phyloP scores from a whole-genome alignment of 2,329 filamentous ascomycete species.

The Xylariaceae sp. region DNA sequence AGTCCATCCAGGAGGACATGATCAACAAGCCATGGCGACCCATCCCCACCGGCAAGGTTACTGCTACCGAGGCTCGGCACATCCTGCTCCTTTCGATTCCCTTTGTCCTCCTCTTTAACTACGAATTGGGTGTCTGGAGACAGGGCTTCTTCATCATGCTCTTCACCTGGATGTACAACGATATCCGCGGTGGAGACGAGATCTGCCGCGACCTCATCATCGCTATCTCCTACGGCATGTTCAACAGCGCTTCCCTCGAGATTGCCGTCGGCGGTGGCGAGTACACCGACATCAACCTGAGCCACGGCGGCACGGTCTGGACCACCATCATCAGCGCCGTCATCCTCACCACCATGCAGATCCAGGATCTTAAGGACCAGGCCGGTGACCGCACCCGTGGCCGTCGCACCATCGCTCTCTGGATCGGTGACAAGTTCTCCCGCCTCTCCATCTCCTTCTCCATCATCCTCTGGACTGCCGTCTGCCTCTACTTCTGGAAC shows the following conservation, averaged over 20 bases:
- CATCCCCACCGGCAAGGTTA: constrained; percentile 24
- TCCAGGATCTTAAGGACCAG: constrained; percentile 27
- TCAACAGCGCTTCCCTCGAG: constrained; percentile 24
- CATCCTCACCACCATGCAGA: constrained; percentile 29
- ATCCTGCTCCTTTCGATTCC: constrained; percentile 25
- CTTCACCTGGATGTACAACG: constrained; percentile 28
- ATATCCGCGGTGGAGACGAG: constrained; percentile 26
- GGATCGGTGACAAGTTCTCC: constrained; percentile 22
- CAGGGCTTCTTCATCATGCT: constrained; percentile 22
- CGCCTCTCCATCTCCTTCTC: constrained; percentile 19
- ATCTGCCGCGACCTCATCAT: constrained; percentile 24
- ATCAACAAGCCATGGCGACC: constrained; percentile 33
- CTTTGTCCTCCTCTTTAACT: constrained; percentile 20
- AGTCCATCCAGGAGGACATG: constrained; percentile 29
- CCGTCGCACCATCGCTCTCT: constrained; percentile 23
- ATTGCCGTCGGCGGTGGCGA: constrained; percentile 22
- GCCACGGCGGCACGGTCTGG: constrained; percentile 20
- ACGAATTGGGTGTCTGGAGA: constrained; percentile 21
- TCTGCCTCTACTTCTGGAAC: constrained; percentile 19
- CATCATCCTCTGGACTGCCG: constrained; percentile 19
- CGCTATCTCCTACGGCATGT: constrained; percentile 24
- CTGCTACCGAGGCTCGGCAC: constrained; percentile 22
- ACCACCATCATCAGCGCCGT: constrained; percentile 22
- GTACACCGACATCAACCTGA: constrained; percentile 14
- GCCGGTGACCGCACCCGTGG: constrained; percentile 24